Evolutionary conservation across 768 basidiomycete genomes (phyloP), one percentile per base, ranked within the genome.

Genomic region (Suillus paluster): DNA sequence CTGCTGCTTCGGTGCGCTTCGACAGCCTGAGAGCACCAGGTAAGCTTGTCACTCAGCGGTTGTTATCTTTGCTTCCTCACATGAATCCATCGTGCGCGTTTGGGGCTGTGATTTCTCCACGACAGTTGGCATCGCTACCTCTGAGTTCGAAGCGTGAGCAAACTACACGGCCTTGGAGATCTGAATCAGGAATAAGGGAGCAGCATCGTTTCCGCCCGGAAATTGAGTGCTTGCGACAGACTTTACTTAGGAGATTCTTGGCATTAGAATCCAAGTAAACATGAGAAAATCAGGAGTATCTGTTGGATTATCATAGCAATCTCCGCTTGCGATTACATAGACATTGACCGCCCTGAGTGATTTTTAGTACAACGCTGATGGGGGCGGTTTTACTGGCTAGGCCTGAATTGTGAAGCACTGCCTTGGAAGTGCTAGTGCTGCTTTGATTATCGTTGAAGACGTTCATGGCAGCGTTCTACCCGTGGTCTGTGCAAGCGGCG

Each of bases 401-500:
- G 64, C 54, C 52, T 52, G 45, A 25, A 34, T 59, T 52, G 23
- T 36, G 34, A 17, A 17, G 63, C 71, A 75, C 66, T 49, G 73
- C 71, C 71, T 66, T 27, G 34, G 44, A 38, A 14, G n/a, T n/a
- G n/a, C n/a, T n/a, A 61, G 36, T 12, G 33, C 21, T n/a, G n/a
- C n/a, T n/a, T 64, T 65, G 59, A 59, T 38, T 60, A 45, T 39
- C 66, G 65, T 57, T 57, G 50, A 58, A 64, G 62, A 67, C 64
- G 72, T 39, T 8, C 23, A 75, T 75, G 73, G 55, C 68, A 36
- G 48, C 58, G 48, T 66, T 81, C 64, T 87, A 85, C 71, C 81
- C 82, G n/a, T 79, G 81, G 21, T 78, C 83, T 23, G 74, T 85
- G 53, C 79, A 78, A 62, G 67, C 78, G 61, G 67, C 66, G 62